Percentiles rank a stretch among this genome's conserved stretches.
phyloP scores from a whole-genome alignment of 139 green algal genomes.

The Picochlorum sp. region DNA sequence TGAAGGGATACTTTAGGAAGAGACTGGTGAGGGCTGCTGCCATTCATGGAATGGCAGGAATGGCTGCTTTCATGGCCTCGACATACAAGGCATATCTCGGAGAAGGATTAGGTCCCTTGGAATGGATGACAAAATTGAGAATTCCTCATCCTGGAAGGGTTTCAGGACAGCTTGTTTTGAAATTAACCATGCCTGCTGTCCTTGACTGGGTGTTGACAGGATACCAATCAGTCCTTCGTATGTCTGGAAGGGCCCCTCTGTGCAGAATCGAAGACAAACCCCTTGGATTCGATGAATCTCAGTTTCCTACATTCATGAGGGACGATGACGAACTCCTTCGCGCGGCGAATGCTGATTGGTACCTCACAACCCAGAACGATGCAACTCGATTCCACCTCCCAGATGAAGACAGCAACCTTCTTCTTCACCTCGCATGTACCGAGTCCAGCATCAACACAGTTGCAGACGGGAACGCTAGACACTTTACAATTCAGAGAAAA shows the following conservation, averaged over 20 bases:
- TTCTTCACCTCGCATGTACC: neutral
- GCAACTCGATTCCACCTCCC: conserved; percentile 4
- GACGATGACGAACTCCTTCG: conserved; percentile 57
- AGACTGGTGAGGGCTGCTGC: conserved; percentile 62
- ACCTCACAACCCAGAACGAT: conserved; percentile 44
- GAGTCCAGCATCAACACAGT: neutral
- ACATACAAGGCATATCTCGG: conserved; percentile 86
- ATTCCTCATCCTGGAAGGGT: conserved; percentile 94
- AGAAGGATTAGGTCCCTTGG: conserved; percentile 71
- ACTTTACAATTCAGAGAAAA: conserved; percentile 10
- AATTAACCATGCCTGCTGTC: conserved; percentile 68
- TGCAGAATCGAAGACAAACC: conserved; percentile 53
- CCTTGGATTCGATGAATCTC: conserved; percentile 42
- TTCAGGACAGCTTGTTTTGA: conserved; percentile 49
- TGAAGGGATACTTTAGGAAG: conserved; percentile 27
- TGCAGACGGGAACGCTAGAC: neutral
- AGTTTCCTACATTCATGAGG: conserved; percentile 53
- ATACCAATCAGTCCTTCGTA: conserved; percentile 43
- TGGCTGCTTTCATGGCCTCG: conserved; percentile 80
- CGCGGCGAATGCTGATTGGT: conserved; percentile 56
- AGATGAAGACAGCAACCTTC: neutral
- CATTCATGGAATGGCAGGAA: conserved; percentile 87
- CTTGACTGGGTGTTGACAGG: conserved; percentile 78
- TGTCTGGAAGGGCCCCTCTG: conserved; percentile 9
- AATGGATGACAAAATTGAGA: conserved; percentile 53